phyloP scores from a whole-genome alignment of 164 flowering plant species.

The Protea cynaroides region DNA sequence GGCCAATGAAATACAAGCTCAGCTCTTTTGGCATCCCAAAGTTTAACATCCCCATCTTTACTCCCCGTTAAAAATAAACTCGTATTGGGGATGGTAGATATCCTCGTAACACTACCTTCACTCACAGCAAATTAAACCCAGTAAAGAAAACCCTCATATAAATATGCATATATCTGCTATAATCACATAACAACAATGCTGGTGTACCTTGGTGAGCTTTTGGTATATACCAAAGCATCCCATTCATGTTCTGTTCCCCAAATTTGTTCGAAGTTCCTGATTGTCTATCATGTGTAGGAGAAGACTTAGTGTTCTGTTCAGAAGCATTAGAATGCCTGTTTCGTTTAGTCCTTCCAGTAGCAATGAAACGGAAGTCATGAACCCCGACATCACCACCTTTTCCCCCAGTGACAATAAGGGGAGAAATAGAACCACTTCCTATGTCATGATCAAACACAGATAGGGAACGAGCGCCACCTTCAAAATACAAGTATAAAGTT shows the following conservation, averaged over 20 bases:
- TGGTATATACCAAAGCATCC: slow-evolving; percentile 98
- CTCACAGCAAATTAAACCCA: slow-evolving; percentile 9
- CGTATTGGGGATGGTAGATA: slow-evolving; percentile 78
- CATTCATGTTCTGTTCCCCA: slow-evolving; percentile 62
- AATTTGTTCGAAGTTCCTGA: slow-evolving; percentile 21
- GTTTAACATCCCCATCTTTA: slow-evolving; percentile 97
- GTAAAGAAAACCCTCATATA: background rate
- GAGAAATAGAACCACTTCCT: slow-evolving; percentile 91
- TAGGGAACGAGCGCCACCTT: slow-evolving; percentile 90
- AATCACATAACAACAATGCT: slow-evolving; percentile 1
- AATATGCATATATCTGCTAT: background rate
- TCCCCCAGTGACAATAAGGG: slow-evolving; percentile 88
- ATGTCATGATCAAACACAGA: slow-evolving; percentile 78
- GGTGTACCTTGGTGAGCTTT: slow-evolving; percentile 86
- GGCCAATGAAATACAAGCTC: slow-evolving; percentile 79
- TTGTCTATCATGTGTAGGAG: slow-evolving; percentile 23
- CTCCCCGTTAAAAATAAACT: slow-evolving; percentile 95
- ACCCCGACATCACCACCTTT: slow-evolving; percentile 87
- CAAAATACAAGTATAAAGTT: slow-evolving; percentile 16
- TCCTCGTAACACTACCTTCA: slow-evolving; percentile 75
- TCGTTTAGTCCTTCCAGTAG: slow-evolving; percentile 76
- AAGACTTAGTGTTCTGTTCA: slow-evolving; percentile 29
- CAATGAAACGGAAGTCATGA: slow-evolving; percentile 93
- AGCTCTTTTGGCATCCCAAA: slow-evolving; percentile 89
- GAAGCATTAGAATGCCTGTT: slow-evolving; percentile 34